A percentile compares a stretch with the other conserved stretches of the same genome.
phyloP scores from a whole-genome alignment of 1,284 basidiomycete genomes.

The Mixia osmundae region DNA sequence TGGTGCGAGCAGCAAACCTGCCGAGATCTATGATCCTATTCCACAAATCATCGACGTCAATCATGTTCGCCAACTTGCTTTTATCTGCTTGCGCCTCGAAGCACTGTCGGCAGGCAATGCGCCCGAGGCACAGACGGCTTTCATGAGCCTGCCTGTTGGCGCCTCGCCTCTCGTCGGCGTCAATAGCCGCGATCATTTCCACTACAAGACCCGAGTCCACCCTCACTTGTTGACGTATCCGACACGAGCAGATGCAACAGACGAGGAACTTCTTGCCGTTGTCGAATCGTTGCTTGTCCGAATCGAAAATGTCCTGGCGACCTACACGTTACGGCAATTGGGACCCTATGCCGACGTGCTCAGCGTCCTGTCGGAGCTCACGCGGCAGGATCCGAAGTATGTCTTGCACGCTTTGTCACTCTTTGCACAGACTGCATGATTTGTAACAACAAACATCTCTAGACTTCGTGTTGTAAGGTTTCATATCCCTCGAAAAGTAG shows the following conservation, averaged over 20 bases:
- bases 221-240: slow-evolving; percentile 43
- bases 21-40: slow-evolving; percentile 21
- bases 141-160: not conserved
- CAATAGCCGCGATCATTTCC: too few species aligned
- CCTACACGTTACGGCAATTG: slow-evolving; percentile 25
- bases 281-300: slow-evolving; percentile 37
- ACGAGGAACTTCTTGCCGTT: slow-evolving; percentile 46
- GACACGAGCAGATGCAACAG: slow-evolving; percentile 45
- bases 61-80: slow-evolving; percentile 51
- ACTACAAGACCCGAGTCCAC: slow-evolving; percentile 20
- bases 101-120: slow-evolving; percentile 40
- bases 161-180: not conserved
- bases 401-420: slow-evolving; percentile 7
- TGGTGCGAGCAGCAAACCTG: slow-evolving; percentile 5
- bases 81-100: slow-evolving; percentile 61
- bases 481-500: too few species aligned
- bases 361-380: slow-evolving; percentile 13
- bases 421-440: slow-evolving; percentile 8
- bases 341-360: slow-evolving; percentile 19
- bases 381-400: slow-evolving; percentile 11
- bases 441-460: too few species aligned
- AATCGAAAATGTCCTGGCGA: slow-evolving; percentile 53
- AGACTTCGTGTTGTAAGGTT: too few species aligned
- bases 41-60: slow-evolving; percentile 36
- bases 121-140: not conserved